These are phyloP conservation scores for Fragilariopsis cylindrus DNA, from an alignment of 108 stramenopile genomes.

Conservation along the genomic window DNA sequence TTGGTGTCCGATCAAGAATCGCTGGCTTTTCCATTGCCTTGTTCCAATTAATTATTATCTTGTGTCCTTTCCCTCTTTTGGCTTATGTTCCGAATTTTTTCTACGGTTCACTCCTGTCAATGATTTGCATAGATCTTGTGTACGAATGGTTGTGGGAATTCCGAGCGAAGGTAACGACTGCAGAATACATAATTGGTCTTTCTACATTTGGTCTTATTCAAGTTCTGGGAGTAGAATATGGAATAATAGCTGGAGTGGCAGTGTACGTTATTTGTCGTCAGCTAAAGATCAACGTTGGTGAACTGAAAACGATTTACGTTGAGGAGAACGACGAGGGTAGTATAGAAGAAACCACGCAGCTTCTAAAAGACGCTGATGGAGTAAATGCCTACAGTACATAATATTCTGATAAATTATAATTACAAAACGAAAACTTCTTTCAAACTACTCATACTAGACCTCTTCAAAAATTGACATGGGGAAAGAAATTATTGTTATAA, in stretches of 20 bases:
- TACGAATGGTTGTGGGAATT: constrained; percentile 94
- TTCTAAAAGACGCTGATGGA: too few relatives aligned
- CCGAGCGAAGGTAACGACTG: constrained; percentile 64
- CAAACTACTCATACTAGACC: too few relatives aligned
- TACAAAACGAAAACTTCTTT: too few relatives aligned
- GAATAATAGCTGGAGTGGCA: constrained; percentile 78
- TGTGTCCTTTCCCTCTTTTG: constrained; percentile 79
- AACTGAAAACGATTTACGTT: constrained; percentile 18
- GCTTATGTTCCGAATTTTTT: constrained; percentile 91
- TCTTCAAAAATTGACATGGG: too few relatives aligned
- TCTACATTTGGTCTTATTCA: constrained; percentile 85
- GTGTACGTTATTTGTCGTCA: constrained; percentile 42
- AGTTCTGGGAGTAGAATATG: constrained; percentile 83
- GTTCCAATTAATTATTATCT: constrained; percentile 58
- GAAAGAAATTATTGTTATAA: too few relatives aligned
- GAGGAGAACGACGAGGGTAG: constrained; percentile 3
- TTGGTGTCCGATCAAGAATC: constrained; percentile 78
- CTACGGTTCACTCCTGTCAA: constrained; percentile 89
- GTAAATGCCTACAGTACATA: too few relatives aligned
- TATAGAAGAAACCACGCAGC: too few relatives aligned
- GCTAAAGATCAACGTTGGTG: constrained; percentile 23
- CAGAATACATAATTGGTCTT: constrained; percentile 83
- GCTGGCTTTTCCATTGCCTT: constrained; percentile 77
- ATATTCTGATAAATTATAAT: too few relatives aligned
- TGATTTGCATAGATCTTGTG: constrained; percentile 93